These are phyloP conservation scores for Escallonia herrerae DNA, from an alignment of 129 eudicot genomes.

Conservation along the genomic window DNA sequence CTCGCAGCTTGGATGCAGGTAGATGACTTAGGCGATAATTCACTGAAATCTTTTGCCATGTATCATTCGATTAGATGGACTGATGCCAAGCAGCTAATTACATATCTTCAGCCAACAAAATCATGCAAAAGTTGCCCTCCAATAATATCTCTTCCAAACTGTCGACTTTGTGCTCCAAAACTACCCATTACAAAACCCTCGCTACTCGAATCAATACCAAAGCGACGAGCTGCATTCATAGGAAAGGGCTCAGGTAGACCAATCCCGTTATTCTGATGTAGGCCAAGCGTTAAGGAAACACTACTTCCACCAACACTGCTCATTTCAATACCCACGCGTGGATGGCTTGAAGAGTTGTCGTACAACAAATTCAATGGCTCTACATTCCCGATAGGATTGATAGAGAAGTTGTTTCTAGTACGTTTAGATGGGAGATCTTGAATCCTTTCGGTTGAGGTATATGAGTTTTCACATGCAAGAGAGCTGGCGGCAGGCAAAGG, in stretches of 20 bases:
- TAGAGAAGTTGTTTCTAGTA: constrained; percentile 23
- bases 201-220: constrained; percentile 34
- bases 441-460: constrained; percentile 19
- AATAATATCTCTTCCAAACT: constrained; percentile 31
- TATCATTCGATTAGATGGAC: neutral
- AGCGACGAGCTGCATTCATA: constrained; percentile 50
- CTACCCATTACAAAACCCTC: constrained; percentile 31
- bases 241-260: constrained; percentile 37
- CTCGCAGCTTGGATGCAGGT: constrained; percentile 4
- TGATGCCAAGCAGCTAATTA: neutral
- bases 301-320: constrained; percentile 24
- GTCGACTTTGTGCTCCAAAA: constrained; percentile 35
- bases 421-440: constrained; percentile 40
- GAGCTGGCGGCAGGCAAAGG: constrained; percentile 23
- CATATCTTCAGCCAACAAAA: constrained; percentile 39
- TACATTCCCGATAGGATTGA: constrained; percentile 13
- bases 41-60: neutral
- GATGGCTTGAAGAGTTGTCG: constrained; percentile 23
- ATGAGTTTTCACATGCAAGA: constrained; percentile 18
- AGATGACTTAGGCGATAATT: neutral
- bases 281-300: constrained; percentile 50
- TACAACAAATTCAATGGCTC: constrained; percentile 28
- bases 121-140: constrained; percentile 46
- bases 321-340: constrained; percentile 8
- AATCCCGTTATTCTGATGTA: constrained; percentile 40